phyloP scores from a whole-genome alignment of 805 yeast genomes.

The Candida piceae region DNA sequence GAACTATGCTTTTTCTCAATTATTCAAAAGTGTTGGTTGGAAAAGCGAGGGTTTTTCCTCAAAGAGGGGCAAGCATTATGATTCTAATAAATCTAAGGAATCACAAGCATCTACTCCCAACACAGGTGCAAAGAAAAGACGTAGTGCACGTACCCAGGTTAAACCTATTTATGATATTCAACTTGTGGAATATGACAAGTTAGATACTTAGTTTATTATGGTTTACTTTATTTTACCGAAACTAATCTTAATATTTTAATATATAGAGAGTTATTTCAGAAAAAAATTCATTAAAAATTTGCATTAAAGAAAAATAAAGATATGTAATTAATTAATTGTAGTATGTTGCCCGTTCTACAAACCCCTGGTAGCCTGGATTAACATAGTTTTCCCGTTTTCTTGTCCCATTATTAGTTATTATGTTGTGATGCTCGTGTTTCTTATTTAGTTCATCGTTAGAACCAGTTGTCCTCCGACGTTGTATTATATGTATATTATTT shows the following conservation, averaged over 20 bases:
- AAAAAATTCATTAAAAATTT: no score
- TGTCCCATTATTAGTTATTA: background rate
- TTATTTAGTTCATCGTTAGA: background rate
- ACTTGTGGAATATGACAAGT: conserved; percentile 14
- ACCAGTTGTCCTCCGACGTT: background rate
- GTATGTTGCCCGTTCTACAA: background rate
- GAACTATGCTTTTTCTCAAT: background rate
- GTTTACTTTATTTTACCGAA: no score
- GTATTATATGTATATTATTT: background rate
- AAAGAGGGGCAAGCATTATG: conserved; percentile 2
- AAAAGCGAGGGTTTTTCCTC: background rate
- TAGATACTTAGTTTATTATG: conserved; percentile 5
- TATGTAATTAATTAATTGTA: no score
- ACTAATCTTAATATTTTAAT: no score
- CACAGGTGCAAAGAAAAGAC: background rate
- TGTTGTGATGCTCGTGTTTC: background rate
- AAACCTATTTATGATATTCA: conserved; percentile 13
- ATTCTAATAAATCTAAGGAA: no score
- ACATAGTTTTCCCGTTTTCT: background rate
- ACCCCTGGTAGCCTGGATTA: background rate
- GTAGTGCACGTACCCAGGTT: no score
- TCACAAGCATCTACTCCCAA: no score
- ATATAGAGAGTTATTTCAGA: no score
- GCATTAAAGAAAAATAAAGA: no score
- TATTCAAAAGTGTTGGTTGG: background rate